phyloP scores from a whole-genome alignment of 306 rosid species.

The Biancaea sappan region DNA sequence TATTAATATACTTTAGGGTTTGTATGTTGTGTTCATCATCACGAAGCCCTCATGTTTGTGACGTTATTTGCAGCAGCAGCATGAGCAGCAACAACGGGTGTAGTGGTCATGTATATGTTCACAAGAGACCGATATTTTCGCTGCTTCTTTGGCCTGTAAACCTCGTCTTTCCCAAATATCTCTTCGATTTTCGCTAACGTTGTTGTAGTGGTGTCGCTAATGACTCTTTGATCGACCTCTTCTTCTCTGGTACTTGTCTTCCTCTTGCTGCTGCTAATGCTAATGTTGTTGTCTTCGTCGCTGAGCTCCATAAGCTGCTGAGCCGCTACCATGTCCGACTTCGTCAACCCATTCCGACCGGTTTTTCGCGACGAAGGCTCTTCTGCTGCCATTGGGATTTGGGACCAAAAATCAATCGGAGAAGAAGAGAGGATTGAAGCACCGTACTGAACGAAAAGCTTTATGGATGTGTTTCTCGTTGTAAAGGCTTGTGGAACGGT shows the following conservation, averaged over 20 bases:
- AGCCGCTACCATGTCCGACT: slow-evolving; percentile 52
- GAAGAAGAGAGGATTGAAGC: not conserved
- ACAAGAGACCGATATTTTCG: slow-evolving; percentile 58
- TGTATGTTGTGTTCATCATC: too few species aligned
- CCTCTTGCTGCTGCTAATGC: slow-evolving; percentile 2
- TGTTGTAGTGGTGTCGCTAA: slow-evolving; percentile 15
- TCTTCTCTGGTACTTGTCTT: not conserved
- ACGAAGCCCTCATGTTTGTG: slow-evolving; percentile 16
- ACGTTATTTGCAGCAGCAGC: not conserved
- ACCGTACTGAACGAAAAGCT: too few species aligned
- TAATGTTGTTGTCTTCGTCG: slow-evolving; percentile 46
- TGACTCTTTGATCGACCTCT: slow-evolving; percentile 32
- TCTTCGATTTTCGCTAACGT: slow-evolving; percentile 53
- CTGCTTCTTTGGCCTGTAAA: slow-evolving; percentile 44
- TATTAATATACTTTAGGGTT: too few species aligned
- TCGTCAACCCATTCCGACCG: slow-evolving; percentile 20
- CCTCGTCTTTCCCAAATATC: slow-evolving; percentile 58
- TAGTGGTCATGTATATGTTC: slow-evolving; percentile 53
- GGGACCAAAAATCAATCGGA: too few species aligned
- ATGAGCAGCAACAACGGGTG: too few species aligned
- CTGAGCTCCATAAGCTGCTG: slow-evolving; percentile 61
- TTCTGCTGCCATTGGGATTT: too few species aligned
- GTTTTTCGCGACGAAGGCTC: not conserved
- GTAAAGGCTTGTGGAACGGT: not conserved
- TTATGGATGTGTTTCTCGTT: not conserved